Evolutionary conservation across 2,329 filamentous ascomycete genomes (phyloP).

Genomic region (Eutypa lata): DNA sequence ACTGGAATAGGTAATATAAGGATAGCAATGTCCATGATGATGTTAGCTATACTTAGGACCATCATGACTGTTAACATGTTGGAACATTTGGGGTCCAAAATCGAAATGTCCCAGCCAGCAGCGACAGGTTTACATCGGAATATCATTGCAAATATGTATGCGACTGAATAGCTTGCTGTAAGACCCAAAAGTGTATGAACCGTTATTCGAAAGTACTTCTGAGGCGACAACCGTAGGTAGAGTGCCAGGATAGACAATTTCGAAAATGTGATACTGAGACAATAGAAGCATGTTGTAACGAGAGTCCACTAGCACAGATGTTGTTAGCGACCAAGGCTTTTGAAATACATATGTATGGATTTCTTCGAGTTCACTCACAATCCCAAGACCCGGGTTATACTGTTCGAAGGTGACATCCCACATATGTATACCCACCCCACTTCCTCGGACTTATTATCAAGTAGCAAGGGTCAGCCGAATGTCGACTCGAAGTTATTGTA

Average conservation of each 20-base stretch:
- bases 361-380: not conserved
- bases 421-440: not conserved
- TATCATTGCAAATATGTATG: not conserved
- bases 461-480: no score
- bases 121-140: not conserved
- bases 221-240: not conserved
- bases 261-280: not conserved
- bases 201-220: not conserved
- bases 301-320: not conserved
- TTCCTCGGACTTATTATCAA: not conserved
- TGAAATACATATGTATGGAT: not conserved
- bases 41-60: constrained; percentile 1
- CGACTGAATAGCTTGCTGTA: not conserved
- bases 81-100: not conserved
- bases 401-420: not conserved
- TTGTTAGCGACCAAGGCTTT: not conserved
- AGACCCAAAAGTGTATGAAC: not conserved
- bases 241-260: not conserved
- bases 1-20: not conserved
- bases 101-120: not conserved
- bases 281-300: not conserved
- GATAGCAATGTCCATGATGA: not conserved
- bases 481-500: not conserved
- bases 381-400: not conserved
- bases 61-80: constrained; percentile 1